Evolutionary conservation across 176 grass and related monocot genomes (phyloP).

Genomic region (Cymbopogon citratus): DNA sequence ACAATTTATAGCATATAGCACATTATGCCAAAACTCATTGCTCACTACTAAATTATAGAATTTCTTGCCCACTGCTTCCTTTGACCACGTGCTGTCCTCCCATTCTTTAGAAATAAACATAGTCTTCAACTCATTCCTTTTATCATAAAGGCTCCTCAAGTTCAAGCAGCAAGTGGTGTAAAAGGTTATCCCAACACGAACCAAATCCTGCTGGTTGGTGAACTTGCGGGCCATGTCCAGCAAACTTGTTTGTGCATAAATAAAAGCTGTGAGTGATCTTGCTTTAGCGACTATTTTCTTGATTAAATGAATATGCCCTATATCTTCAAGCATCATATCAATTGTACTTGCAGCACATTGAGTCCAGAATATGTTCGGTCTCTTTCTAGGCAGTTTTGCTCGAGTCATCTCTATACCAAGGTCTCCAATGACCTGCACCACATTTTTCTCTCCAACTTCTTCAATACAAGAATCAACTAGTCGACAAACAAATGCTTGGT

Average conservation of each 20-base stretch:
- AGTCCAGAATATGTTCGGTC: conserved; percentile 16
- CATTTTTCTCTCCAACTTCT: conserved; percentile 21
- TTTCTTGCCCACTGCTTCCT: conserved; percentile 9
- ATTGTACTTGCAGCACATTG: background rate
- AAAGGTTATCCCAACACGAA: background rate
- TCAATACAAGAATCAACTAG: conserved; percentile 35
- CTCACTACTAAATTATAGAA: conserved; percentile 25
- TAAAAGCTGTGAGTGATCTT: conserved; percentile 21
- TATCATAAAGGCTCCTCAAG: conserved; percentile 21
- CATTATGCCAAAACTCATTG: conserved; percentile 13
- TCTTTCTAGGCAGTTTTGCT: background rate
- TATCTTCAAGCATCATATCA: conserved; percentile 13
- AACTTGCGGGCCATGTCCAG: background rate
- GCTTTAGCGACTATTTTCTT: conserved; percentile 11
- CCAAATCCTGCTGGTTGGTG: conserved; percentile 17
- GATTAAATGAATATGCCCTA: conserved; percentile 3
- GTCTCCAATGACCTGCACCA: background rate
- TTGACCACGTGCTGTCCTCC: conserved; percentile 18
- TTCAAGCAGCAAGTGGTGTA: conserved; percentile 18
- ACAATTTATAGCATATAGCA: conserved; percentile 9
- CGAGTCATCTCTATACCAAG: background rate
- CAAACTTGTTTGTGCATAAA: background rate
- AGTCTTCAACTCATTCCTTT: conserved; percentile 18
- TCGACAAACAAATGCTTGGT: background rate
- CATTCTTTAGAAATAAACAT: conserved; percentile 31